These are phyloP conservation scores for Cystobasidiaceae sp. DNA, from an alignment of 1,284 basidiomycete genomes.

Conservation along the genomic window DNA sequence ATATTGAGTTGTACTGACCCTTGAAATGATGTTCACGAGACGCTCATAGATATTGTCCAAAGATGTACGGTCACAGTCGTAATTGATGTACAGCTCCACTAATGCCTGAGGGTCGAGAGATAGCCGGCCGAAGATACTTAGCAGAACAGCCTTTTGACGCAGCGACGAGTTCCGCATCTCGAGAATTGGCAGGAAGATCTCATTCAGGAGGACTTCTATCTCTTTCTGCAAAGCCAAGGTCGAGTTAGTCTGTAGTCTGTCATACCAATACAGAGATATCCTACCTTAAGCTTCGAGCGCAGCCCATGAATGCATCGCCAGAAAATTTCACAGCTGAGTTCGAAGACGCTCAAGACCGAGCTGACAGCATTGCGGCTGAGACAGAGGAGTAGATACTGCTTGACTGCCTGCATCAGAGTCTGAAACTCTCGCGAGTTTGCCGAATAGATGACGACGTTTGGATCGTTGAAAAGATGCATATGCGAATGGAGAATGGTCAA, in stretches of 20 bases:
- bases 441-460: constrained; percentile 79
- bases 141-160: constrained; percentile 85
- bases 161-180: constrained; percentile 97
- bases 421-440: constrained; percentile 77
- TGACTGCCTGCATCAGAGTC: constrained; percentile 82
- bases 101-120: constrained; percentile 92
- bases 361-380: constrained; percentile 94
- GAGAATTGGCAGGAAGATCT: constrained; percentile 97
- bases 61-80: constrained; percentile 90
- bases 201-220: constrained; percentile 94
- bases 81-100: constrained; percentile 95
- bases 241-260: neutral
- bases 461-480: constrained; percentile 79
- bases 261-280: constrained; percentile 11
- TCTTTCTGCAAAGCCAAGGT: constrained; percentile 67
- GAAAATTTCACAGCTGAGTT: constrained; percentile 96
- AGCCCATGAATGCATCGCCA: constrained; percentile 91
- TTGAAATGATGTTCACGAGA: constrained; percentile 24
- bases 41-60: constrained; percentile 94
- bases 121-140: constrained; percentile 71
- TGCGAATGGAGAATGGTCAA: constrained; percentile 87
- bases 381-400: constrained; percentile 89
- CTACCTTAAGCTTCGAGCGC: constrained; percentile 87
- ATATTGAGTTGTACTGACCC: constrained; percentile 30
- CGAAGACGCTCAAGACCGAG: constrained; percentile 93